Percentiles rank a stretch among this genome's conserved stretches.
Conservation (phyloP, 495 filamentous ascomycete genomes). For the Terfezia claveryi region DNA sequence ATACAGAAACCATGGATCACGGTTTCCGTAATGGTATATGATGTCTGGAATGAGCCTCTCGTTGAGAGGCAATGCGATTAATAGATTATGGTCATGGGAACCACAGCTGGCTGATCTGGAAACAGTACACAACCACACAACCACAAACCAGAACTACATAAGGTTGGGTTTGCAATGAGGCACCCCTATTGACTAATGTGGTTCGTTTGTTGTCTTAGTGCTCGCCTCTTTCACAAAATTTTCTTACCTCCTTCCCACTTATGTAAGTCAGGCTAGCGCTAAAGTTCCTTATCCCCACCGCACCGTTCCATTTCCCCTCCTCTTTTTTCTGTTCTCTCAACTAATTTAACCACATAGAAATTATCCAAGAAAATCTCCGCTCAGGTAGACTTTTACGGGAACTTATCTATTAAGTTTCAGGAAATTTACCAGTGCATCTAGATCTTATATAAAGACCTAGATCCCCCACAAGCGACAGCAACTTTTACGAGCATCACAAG, state of each 20-base stretch:
- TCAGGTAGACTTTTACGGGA: background rate
- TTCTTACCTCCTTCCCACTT: constrained; percentile 7
- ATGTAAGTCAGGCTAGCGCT: background rate
- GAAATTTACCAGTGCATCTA: too few relatives aligned
- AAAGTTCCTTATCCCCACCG: background rate
- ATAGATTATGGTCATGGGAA: too few relatives aligned
- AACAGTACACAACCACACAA: too few relatives aligned
- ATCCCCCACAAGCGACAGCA: background rate
- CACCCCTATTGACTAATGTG: too few relatives aligned
- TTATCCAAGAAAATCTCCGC: background rate
- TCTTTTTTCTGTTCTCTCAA: constrained; percentile 1
- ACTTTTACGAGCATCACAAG: background rate
- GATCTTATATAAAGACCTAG: background rate
- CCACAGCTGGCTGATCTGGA: too few relatives aligned
- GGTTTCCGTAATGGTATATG: too few relatives aligned
- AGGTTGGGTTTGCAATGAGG: too few relatives aligned
- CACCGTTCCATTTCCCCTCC: constrained; percentile 2
- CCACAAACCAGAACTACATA: too few relatives aligned
- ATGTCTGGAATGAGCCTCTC: too few relatives aligned
- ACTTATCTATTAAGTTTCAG: too few relatives aligned
- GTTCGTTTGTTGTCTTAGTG: background rate
- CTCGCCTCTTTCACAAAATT: constrained; percentile 2
- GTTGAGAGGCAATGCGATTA: too few relatives aligned
- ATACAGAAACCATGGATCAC: too few relatives aligned
- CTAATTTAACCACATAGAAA: constrained; percentile 3